These are phyloP conservation scores for Stachybotrys chlorohalonatus DNA, from an alignment of 2,329 filamentous ascomycete species.

Conservation along the genomic window DNA sequence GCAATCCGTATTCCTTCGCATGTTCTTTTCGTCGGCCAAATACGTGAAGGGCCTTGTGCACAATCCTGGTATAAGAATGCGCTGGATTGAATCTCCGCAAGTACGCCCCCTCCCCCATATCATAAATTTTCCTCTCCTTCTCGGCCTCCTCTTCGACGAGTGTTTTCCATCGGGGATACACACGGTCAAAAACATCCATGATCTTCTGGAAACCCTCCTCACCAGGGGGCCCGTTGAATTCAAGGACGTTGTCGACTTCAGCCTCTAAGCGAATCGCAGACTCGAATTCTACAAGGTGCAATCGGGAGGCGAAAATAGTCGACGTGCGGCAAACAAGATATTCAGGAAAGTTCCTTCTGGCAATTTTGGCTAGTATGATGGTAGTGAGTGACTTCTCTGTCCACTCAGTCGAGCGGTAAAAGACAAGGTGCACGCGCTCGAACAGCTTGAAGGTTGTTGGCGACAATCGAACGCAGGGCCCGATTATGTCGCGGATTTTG, in stretches of 20 bases:
- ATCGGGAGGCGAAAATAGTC: conserved; percentile 76
- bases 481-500: conserved; percentile 70
- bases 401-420: conserved; percentile 94
- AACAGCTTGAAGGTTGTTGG: conserved; percentile 68
- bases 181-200: conserved; percentile 60
- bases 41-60: conserved; percentile 77
- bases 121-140: conserved; percentile 70
- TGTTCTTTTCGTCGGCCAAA: conserved; percentile 78
- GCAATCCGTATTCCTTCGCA: conserved; percentile 62
- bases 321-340: conserved; percentile 86
- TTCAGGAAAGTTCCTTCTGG: conserved; percentile 74
- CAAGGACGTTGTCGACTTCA: conserved; percentile 70
- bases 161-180: conserved; percentile 73
- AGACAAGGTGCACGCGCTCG: conserved; percentile 88
- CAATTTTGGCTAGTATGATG: conserved; percentile 87
- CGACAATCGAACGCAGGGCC: conserved; percentile 77
- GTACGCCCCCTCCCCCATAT: conserved; percentile 80
- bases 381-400: conserved; percentile 93
- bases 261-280: conserved; percentile 74
- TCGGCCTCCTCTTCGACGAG: conserved; percentile 65
- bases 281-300: conserved; percentile 78
- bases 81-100: conserved; percentile 82
- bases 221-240: conserved; percentile 64
- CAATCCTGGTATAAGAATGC: conserved; percentile 86
- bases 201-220: conserved; percentile 58